phyloP scores from a whole-genome alignment of 495 filamentous ascomycete genomes.

The Penicillium coffeae region DNA sequence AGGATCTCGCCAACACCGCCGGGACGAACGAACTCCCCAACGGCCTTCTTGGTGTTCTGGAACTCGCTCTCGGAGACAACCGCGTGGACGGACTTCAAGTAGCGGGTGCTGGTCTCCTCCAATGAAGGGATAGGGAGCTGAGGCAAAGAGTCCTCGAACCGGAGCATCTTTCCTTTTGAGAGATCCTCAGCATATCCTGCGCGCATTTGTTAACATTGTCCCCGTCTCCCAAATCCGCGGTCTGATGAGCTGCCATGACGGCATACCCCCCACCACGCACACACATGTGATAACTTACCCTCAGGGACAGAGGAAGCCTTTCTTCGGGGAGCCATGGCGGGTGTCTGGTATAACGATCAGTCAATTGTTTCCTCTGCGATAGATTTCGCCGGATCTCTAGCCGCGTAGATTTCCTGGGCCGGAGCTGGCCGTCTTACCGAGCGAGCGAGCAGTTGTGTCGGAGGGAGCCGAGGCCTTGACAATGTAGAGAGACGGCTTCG shows the following conservation, averaged over 20 bases:
- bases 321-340: slow-evolving; percentile 41
- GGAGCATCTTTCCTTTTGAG: slow-evolving; percentile 87
- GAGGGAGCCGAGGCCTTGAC: slow-evolving; percentile 38
- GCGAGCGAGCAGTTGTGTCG: slow-evolving; percentile 38
- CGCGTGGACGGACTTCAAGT: slow-evolving; percentile 88
- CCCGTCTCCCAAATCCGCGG: neutral
- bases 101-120: slow-evolving; percentile 86
- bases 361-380: neutral
- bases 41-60: slow-evolving; percentile 72
- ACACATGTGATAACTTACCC: slow-evolving; percentile 38
- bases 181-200: slow-evolving; percentile 88
- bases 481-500: slow-evolving; percentile 45
- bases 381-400: no score
- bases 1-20: slow-evolving; percentile 78
- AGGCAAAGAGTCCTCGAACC: slow-evolving; percentile 94
- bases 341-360: slow-evolving; percentile 25
- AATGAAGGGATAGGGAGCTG: slow-evolving; percentile 86
- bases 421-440: slow-evolving; percentile 30
- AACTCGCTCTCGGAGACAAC: slow-evolving; percentile 71
- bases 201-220: neutral
- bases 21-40: slow-evolving; percentile 76
- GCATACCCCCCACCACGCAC: neutral
- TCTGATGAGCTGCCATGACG: neutral
- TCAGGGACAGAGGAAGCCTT: slow-evolving; percentile 47
- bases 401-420: neutral